Percentiles rank a stretch among this genome's conserved stretches.
Evolutionary conservation across 169 alveolate genomes (phyloP).

Genomic region (Plasmodium billcollinsi): DNA sequence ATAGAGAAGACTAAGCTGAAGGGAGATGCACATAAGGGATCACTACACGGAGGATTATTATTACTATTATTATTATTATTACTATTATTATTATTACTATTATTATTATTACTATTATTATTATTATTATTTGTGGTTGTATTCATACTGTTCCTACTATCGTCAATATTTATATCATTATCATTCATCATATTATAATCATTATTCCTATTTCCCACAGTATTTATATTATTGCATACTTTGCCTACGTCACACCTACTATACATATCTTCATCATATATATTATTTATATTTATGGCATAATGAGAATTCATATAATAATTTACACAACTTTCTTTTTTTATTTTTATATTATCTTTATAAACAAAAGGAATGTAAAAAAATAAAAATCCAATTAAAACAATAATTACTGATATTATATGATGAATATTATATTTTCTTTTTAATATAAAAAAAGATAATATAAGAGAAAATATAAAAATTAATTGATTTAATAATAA

Average conservation of each 20-base stretch:
- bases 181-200: no score
- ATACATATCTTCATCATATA: not conserved
- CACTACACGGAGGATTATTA: not conserved
- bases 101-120: not conserved
- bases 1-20: conserved; percentile 40
- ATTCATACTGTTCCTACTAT: no score
- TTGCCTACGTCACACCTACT: no score
- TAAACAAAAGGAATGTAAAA: conserved; percentile 59
- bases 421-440: conserved; percentile 63
- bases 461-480: conserved; percentile 67
- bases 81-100: not conserved
- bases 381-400: conserved; percentile 44
- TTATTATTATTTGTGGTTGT: no score
- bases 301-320: conserved; percentile 37
- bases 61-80: not conserved
- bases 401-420: conserved; percentile 44
- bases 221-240: no score
- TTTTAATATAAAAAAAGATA: conserved; percentile 53
- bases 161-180: no score
- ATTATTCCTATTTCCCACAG: no score
- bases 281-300: conserved; percentile 11
- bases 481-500: conserved; percentile 58
- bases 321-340: conserved; percentile 12
- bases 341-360: conserved; percentile 11
- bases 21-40: conserved; percentile 13